These are phyloP conservation scores for Helianthus annuus DNA, from an alignment of 129 eudicot species.

Conservation along the genomic window HanXRQr2.0-SUNRISE NC_035441.2:135112451-135112950, in stretches of 20 bases:
- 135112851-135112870: slow-evolving; percentile 51
- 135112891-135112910: slow-evolving; percentile 42
- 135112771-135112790: neutral
- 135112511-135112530: slow-evolving; percentile 60
- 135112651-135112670: slow-evolving; percentile 30
- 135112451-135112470: slow-evolving; percentile 38
- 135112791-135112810: neutral
- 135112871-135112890: slow-evolving; percentile 42
- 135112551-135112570: neutral
- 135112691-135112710: slow-evolving; percentile 73
- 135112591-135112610: neutral
- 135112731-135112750: slow-evolving; percentile 25
- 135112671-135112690: slow-evolving; percentile 38
- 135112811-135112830: slow-evolving; percentile 37
- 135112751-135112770: neutral
- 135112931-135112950: neutral
- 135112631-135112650: slow-evolving; percentile 40
- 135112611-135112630: slow-evolving; percentile 54
- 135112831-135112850: slow-evolving; percentile 82
- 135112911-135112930: slow-evolving; percentile 84
- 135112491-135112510: slow-evolving; percentile 69
- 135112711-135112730: slow-evolving; percentile 77
- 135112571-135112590: neutral
- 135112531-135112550: slow-evolving; percentile 15
- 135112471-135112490: slow-evolving; percentile 61